Evolutionary conservation across 768 basidiomycete genomes (phyloP).

Genomic region (Lactarius quietus): DNA sequence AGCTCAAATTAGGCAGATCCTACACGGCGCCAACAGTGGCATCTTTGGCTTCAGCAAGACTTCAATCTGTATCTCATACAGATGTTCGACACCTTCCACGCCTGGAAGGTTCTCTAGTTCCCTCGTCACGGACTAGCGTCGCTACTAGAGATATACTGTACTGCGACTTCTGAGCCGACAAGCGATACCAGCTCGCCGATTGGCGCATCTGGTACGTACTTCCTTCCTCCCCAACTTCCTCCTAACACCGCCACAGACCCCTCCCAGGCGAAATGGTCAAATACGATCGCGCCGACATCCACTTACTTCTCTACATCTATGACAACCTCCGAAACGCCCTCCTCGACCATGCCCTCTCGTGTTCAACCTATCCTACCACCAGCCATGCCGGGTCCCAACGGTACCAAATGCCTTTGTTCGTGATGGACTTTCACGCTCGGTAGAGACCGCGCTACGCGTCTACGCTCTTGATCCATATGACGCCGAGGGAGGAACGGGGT

Average conservation of each 20-base stretch:
- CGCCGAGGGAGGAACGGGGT: slow-evolving; percentile 55
- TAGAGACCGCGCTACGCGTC: slow-evolving; percentile 68
- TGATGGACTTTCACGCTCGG: slow-evolving; percentile 66
- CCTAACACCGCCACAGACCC: slow-evolving; percentile 44
- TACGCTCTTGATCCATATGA: slow-evolving; percentile 74
- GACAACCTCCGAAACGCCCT: slow-evolving; percentile 87
- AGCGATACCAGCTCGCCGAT: slow-evolving; percentile 94
- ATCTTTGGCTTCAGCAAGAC: slow-evolving; percentile 96
- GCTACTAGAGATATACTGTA: slow-evolving; percentile 87
- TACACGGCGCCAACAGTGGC: slow-evolving; percentile 94
- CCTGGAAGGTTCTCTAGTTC: slow-evolving; percentile 83
- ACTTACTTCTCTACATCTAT: slow-evolving; percentile 90
- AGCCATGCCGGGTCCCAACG: slow-evolving; percentile 24
- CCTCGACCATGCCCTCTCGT: slow-evolving; percentile 54
- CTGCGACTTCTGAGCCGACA: slow-evolving; percentile 88
- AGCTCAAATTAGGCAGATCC: slow-evolving; percentile 50
- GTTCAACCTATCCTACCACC: slow-evolving; percentile 31
- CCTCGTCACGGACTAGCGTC: slow-evolving; percentile 80
- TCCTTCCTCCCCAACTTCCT: neutral
- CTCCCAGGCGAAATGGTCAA: slow-evolving; percentile 83
- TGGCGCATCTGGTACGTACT: slow-evolving; percentile 78
- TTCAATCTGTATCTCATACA: slow-evolving; percentile 93
- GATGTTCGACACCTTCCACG: slow-evolving; percentile 97
- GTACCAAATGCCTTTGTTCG: slow-evolving; percentile 44
- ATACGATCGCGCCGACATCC: slow-evolving; percentile 96